Evolutionary conservation across 164 flowering plant species (phyloP).

Genomic region (Echeveria elegans): DNA sequence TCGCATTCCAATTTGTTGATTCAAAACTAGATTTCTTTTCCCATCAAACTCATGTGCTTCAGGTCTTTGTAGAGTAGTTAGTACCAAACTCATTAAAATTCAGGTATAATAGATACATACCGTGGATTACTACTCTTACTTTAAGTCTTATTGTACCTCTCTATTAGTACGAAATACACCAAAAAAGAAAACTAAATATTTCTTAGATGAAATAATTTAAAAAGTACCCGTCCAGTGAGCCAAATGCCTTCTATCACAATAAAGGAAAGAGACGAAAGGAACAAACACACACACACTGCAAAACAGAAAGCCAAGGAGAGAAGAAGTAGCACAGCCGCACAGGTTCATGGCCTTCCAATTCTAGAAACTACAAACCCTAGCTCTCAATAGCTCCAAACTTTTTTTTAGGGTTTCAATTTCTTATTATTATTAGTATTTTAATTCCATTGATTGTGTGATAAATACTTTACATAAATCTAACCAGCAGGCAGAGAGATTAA

Average conservation of each 20-base stretch:
- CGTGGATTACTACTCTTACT: not conserved
- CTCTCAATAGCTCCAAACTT: not conserved
- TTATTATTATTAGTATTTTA: not conserved
- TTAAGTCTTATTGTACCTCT: not conserved
- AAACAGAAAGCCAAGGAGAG: slow-evolving; percentile 5
- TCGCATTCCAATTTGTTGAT: too few species aligned
- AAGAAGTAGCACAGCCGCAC: too few species aligned
- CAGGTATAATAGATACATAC: too few species aligned
- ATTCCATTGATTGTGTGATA: not conserved
- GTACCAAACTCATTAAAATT: too few species aligned
- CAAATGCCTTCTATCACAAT: not conserved
- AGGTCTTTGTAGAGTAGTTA: too few species aligned
- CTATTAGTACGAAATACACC: not conserved
- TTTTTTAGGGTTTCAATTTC: not conserved
- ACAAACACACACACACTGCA: not conserved
- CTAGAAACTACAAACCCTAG: not conserved
- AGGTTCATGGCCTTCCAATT: slow-evolving; percentile 4
- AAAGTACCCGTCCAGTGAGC: not conserved
- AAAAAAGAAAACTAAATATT: not conserved
- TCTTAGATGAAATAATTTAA: not conserved
- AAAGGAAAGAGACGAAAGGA: not conserved
- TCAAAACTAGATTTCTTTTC: too few species aligned
- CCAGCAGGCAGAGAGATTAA: not conserved
- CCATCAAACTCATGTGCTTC: too few species aligned
- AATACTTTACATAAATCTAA: too few species aligned